Evolutionary conservation across 139 green algal genomes (phyloP).

Genomic region (Auxenochlorella pyrenoidosa): DNA sequence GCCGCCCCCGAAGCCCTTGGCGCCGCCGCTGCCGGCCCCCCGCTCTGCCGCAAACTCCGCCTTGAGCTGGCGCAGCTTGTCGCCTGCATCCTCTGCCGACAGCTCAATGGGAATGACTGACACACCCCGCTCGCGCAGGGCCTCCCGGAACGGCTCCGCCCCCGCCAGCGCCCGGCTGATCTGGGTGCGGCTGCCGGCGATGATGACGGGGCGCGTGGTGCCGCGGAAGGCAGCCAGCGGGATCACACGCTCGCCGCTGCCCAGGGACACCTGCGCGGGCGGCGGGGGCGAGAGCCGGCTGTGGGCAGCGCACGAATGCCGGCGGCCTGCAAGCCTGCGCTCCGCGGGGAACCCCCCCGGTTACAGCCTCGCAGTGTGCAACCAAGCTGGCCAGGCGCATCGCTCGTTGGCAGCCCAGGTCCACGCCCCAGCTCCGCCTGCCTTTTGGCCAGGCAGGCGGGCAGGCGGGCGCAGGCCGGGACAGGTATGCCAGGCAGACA

Average conservation of each 20-base stretch:
- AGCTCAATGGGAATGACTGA: constrained; percentile 56
- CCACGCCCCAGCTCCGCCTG: too few relatives aligned
- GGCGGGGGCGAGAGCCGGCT: not conserved
- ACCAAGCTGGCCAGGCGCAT: not conserved
- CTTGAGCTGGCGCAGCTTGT: constrained; percentile 71
- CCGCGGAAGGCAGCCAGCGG: constrained; percentile 84
- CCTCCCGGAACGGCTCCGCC: constrained; percentile 57
- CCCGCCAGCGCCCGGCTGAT: constrained; percentile 64
- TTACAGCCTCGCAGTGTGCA: too few relatives aligned
- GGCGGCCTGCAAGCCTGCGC: too few relatives aligned
- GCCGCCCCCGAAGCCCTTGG: constrained; percentile 68
- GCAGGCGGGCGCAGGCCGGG: too few relatives aligned
- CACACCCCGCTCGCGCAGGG: constrained; percentile 82
- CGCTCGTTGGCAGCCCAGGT: too few relatives aligned
- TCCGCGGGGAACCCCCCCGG: too few relatives aligned
- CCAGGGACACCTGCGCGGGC: constrained; percentile 68
- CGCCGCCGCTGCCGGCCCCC: not conserved
- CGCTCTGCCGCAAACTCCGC: constrained; percentile 56
- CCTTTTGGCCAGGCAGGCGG: too few relatives aligned
- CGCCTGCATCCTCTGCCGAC: constrained; percentile 61
- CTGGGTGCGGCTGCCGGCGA: constrained; percentile 73
- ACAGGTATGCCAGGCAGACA: not conserved
- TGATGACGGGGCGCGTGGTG: constrained; percentile 77
- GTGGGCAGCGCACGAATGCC: too few relatives aligned
- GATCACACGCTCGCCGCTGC: constrained; percentile 56